Percentiles rank a stretch among this genome's conserved stretches.
phyloP scores from a whole-genome alignment of 2,329 filamentous ascomycete species.

The Penicillium olsonii region DNA sequence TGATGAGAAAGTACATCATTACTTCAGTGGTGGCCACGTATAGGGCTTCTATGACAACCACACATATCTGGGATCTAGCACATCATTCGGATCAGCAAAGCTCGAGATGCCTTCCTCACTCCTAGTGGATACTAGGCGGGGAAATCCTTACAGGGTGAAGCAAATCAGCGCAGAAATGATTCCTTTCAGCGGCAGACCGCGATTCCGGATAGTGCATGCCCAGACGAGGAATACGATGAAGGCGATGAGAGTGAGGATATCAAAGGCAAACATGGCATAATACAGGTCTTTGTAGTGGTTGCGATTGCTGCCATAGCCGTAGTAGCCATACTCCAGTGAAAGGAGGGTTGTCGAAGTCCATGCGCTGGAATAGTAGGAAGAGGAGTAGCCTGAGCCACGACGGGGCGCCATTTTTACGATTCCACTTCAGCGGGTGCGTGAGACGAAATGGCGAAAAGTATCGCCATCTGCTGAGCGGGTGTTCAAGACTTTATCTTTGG shows the following conservation, averaged over 20 bases:
- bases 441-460: not conserved
- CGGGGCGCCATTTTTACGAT: conserved; percentile 17
- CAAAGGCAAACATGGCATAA: conserved; percentile 16
- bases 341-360: conserved; percentile 9
- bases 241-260: conserved; percentile 18
- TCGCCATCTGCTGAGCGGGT: not conserved
- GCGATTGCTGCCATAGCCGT: not conserved
- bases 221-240: conserved; percentile 22
- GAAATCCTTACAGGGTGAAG: conserved; percentile 15
- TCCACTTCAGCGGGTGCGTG: not conserved
- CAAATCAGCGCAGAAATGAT: conserved; percentile 13
- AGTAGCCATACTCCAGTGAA: not conserved
- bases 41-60: conserved; percentile 16
- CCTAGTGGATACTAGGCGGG: not conserved
- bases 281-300: not conserved
- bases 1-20: conserved; percentile 22
- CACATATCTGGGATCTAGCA: conserved; percentile 11
- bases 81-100: not conserved
- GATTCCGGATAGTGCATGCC: conserved; percentile 18
- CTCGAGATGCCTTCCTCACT: not conserved
- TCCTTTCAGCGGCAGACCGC: conserved; percentile 14
- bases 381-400: conserved; percentile 6
- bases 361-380: not conserved
- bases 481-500: not conserved
- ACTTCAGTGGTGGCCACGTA: conserved; percentile 16